Evolutionary conservation across 1,139 yeast genomes (phyloP).

Genomic region (Blastobotrys illinoisensis): DNA sequence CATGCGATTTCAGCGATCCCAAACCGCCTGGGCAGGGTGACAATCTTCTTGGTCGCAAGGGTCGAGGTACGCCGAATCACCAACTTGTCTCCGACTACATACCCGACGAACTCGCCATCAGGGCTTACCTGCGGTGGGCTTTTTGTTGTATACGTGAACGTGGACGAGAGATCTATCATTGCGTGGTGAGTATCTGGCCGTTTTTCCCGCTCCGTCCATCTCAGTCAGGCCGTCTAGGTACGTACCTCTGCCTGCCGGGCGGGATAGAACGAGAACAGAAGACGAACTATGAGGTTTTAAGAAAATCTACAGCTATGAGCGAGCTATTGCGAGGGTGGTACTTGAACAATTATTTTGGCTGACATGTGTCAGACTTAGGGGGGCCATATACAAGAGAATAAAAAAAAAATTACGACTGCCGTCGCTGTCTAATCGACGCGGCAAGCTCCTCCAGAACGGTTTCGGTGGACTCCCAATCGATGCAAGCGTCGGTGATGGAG

Average conservation of each 20-base stretch:
- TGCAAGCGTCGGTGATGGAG: constrained; percentile 95
- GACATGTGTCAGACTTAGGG: background rate
- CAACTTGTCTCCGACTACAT: constrained; percentile 19
- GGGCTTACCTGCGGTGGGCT: constrained; percentile 19
- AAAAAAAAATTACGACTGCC: constrained; percentile 35
- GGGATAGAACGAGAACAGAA: too few relatives aligned
- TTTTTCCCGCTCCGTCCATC: background rate
- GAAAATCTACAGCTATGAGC: too few relatives aligned
- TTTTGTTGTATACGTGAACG: constrained; percentile 13
- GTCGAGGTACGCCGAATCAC: constrained; percentile 18
- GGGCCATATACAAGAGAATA: background rate
- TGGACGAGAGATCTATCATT: constrained; percentile 12
- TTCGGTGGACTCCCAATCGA: constrained; percentile 80
- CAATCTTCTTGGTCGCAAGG: constrained; percentile 20
- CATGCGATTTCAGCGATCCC: constrained; percentile 17
- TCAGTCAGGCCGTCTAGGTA: background rate
- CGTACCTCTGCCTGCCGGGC: too few relatives aligned
- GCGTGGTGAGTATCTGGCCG: background rate
- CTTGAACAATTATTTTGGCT: background rate
- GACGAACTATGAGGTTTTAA: too few relatives aligned
- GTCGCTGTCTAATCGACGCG: constrained; percentile 72
- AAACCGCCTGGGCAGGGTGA: constrained; percentile 16
- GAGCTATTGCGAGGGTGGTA: too few relatives aligned
- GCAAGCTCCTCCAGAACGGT: constrained; percentile 66
- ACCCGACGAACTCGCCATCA: constrained; percentile 21